These are phyloP conservation scores for Gnaphalium uliginosum DNA, from an alignment of 129 eudicot species.

Conservation along the genomic window DNA sequence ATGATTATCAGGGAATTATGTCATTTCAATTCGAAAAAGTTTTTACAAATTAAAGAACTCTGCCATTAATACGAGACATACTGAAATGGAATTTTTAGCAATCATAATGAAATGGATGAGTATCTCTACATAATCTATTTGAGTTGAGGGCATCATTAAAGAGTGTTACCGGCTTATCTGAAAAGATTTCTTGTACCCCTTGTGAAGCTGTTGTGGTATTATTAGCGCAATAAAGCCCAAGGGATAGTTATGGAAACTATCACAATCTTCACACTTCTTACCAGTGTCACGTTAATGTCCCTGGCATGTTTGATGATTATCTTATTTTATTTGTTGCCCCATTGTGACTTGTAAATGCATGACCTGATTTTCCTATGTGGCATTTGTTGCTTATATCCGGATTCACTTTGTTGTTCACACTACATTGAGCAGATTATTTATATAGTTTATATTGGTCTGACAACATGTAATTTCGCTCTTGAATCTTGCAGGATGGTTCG, in stretches of 20 bases:
- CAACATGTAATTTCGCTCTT: constrained; percentile 15
- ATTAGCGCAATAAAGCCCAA: neutral
- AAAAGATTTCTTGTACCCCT: neutral
- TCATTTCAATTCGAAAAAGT: neutral
- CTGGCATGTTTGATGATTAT: constrained; percentile 6
- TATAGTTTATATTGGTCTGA: constrained; percentile 15
- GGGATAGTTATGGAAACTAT: neutral
- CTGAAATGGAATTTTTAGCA: neutral
- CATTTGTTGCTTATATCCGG: constrained; percentile 3
- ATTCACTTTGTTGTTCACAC: constrained; percentile 11
- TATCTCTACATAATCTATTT: neutral
- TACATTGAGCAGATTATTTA: neutral
- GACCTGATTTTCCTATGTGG: neutral
- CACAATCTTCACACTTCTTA: neutral
- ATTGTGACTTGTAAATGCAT: constrained; percentile 4
- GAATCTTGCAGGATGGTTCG: constrained; percentile 63
- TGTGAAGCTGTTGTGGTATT: neutral
- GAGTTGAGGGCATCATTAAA: constrained; percentile 7
- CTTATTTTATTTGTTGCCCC: neutral
- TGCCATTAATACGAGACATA: neutral
- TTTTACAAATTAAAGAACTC: constrained; percentile 4
- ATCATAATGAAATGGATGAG: neutral
- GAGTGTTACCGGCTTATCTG: neutral
- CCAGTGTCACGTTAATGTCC: constrained; percentile 2
- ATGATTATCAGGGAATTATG: neutral